Evolutionary conservation across 2,329 filamentous ascomycete genomes (phyloP).

Genomic region (Colletotrichum echinochloae): DNA sequence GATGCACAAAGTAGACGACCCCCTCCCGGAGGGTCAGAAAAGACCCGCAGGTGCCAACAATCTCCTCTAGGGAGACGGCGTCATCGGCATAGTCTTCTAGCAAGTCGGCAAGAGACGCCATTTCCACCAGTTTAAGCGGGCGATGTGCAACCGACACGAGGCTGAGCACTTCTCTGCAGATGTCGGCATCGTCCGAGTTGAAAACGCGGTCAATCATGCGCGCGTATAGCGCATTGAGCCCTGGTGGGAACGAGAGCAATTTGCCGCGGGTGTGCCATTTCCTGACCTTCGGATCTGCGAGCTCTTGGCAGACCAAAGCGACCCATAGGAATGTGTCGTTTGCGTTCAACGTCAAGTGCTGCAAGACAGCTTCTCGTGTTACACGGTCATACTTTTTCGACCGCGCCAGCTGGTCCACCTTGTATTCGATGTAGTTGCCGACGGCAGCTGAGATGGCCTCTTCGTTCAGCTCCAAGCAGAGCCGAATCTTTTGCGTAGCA

Average conservation of each 20-base stretch:
- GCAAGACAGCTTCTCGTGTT: constrained; percentile 23
- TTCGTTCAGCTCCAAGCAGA: constrained; percentile 54
- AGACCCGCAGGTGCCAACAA: neutral
- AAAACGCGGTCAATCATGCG: constrained; percentile 53
- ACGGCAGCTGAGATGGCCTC: constrained; percentile 51
- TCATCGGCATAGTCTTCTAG: neutral
- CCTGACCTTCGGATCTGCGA: constrained; percentile 11
- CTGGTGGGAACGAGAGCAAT: constrained; percentile 47
- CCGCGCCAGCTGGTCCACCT: constrained; percentile 45
- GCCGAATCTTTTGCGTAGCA: constrained; percentile 40
- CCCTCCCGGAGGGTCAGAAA: neutral
- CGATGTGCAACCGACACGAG: constrained; percentile 48
- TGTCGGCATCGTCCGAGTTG: constrained; percentile 44
- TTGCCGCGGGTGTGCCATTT: constrained; percentile 22
- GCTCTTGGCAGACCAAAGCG: constrained; percentile 43
- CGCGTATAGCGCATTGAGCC: constrained; percentile 52
- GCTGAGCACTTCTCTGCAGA: constrained; percentile 52
- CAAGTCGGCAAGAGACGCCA: constrained; percentile 44
- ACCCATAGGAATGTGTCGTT: constrained; percentile 56
- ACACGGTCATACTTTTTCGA: constrained; percentile 22
- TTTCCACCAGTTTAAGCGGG: constrained; percentile 50
- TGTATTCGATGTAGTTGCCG: constrained; percentile 49
- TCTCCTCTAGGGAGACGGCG: neutral
- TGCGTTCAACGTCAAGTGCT: constrained; percentile 47
- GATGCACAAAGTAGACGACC: neutral